These are phyloP conservation scores for Suhomyces prunicola DNA, from an alignment of 805 yeast genomes.

Conservation along the genomic window DNA sequence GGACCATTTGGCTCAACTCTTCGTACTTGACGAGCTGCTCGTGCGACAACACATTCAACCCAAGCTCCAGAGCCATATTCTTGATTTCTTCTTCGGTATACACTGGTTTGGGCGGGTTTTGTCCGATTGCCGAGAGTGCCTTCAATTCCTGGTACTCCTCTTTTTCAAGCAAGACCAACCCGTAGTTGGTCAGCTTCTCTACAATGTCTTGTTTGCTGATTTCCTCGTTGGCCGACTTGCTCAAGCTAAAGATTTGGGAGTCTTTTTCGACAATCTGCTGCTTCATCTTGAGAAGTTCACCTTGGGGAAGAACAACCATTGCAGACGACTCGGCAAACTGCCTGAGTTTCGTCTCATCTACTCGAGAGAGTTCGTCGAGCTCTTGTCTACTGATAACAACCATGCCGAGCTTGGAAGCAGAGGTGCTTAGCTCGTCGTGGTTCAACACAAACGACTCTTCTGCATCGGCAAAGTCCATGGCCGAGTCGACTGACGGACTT, in stretches of 20 bases:
- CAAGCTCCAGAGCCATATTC: constrained; percentile 38
- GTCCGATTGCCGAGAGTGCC: constrained; percentile 6
- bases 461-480: constrained; percentile 21
- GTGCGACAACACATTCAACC: constrained; percentile 34
- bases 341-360: constrained; percentile 15
- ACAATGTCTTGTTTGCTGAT: constrained; percentile 22
- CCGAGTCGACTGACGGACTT: constrained; percentile 1
- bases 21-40: constrained; percentile 24
- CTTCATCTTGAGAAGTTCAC: constrained; percentile 14
- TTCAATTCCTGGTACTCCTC: constrained; percentile 30
- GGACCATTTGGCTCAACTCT: constrained; percentile 14
- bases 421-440: constrained; percentile 22
- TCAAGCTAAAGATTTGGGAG: constrained; percentile 22
- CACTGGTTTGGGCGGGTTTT: constrained; percentile 15
- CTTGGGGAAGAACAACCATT: constrained; percentile 24
- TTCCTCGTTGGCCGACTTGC: constrained; percentile 7
- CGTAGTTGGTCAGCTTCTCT: constrained; percentile 27
- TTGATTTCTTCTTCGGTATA: constrained; percentile 17
- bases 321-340: constrained; percentile 19
- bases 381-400: constrained; percentile 20
- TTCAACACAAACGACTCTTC: constrained; percentile 27
- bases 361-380: constrained; percentile 13
- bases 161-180: constrained; percentile 27
- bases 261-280: constrained; percentile 31
- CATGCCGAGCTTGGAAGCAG: constrained; percentile 26